Percentiles rank a stretch among this genome's conserved stretches.
These are phyloP conservation scores for Rhizophora apiculata DNA, from an alignment of 345 rosid species.

Conservation along the genomic window DNA sequence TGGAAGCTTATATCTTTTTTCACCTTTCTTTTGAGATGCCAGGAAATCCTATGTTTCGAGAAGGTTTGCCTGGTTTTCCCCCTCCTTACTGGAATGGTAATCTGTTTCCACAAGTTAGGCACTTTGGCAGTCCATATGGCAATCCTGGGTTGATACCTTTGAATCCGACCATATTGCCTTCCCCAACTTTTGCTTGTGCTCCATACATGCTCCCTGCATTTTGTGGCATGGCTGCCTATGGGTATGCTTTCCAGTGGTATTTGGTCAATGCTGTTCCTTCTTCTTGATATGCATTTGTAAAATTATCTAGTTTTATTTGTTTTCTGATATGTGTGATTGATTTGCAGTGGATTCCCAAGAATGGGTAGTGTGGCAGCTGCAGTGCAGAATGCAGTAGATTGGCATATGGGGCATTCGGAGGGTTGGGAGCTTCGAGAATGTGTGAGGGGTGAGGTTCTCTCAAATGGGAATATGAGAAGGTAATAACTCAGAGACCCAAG, in stretches of 20 bases:
- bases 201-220: constrained; percentile 29
- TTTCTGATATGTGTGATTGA: constrained; percentile 1
- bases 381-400: constrained; percentile 9
- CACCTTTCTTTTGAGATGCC: constrained; percentile 7
- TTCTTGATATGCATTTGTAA: background rate
- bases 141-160: constrained; percentile 34
- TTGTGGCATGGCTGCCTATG: constrained; percentile 27
- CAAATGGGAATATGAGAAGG: constrained; percentile 26
- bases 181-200: constrained; percentile 25
- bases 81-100: constrained; percentile 36
- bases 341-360: constrained; percentile 32
- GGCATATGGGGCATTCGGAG: constrained; percentile 5
- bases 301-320: background rate
- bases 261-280: background rate
- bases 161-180: constrained; percentile 26
- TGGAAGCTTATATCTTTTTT: background rate
- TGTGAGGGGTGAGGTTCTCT: constrained; percentile 21
- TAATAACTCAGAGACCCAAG: constrained; percentile 1
- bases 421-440: constrained; percentile 18
- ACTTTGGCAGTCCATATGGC: constrained; percentile 28
- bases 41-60: constrained; percentile 35
- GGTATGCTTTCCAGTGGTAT: constrained; percentile 23
- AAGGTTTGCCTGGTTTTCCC: constrained; percentile 25
- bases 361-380: constrained; percentile 25
- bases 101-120: constrained; percentile 23